A percentile compares a stretch with the other conserved stretches of the same genome.
phyloP scores from a whole-genome alignment of 192 early-diverging fungal genomes.

The Umbelopsis sp. region DNA sequence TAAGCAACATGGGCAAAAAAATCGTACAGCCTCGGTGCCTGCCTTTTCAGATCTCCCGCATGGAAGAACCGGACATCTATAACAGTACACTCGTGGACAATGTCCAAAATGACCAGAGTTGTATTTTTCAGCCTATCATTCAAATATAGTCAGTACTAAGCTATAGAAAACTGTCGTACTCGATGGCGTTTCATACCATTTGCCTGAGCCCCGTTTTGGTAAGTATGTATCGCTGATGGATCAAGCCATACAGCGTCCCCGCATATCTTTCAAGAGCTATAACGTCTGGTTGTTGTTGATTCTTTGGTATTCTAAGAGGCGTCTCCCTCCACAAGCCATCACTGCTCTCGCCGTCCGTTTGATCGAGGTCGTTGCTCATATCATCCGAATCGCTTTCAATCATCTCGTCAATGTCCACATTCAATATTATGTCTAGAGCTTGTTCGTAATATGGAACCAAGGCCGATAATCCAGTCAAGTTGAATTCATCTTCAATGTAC shows the following conservation, averaged over 20 bases:
- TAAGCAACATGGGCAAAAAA: constrained; percentile 78
- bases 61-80: constrained; percentile 63
- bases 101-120: constrained; percentile 71
- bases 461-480: constrained; percentile 87
- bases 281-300: constrained; percentile 3
- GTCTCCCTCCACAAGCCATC: constrained; percentile 36
- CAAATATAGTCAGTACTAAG: constrained; percentile 29
- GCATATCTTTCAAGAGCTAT: constrained; percentile 75
- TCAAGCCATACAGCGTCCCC: constrained; percentile 89
- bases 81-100: constrained; percentile 75
- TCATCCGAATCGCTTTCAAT: constrained; percentile 11
- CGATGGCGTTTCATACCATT: constrained; percentile 56
- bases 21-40: constrained; percentile 71
- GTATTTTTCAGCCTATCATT: constrained; percentile 71
- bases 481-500: constrained; percentile 96
- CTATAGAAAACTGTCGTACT: too few relatives aligned
- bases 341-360: constrained; percentile 13
- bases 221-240: constrained; percentile 91
- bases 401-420: constrained; percentile 59
- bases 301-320: neutral
- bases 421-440: constrained; percentile 92
- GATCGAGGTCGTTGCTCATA: constrained; percentile 18
- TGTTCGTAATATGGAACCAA: constrained; percentile 84
- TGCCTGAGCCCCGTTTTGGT: constrained; percentile 83
- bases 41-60: constrained; percentile 69